These are phyloP conservation scores for Pestalotiopsis sp. DNA, from an alignment of 2,329 filamentous ascomycete species.

Conservation along the genomic window DNA sequence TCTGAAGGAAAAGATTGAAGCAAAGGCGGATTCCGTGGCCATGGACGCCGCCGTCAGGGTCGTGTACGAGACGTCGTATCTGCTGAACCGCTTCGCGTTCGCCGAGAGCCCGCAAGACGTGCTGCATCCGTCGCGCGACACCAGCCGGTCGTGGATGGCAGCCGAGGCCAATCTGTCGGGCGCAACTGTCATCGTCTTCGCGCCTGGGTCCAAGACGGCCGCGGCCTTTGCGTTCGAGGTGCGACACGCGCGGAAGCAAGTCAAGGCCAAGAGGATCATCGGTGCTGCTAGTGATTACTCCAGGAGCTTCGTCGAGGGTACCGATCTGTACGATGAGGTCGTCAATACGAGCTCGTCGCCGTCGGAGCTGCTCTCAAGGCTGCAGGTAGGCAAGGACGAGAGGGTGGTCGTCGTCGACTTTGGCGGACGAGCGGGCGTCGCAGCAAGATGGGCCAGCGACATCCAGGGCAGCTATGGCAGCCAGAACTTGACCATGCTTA, in stretches of 20 bases:
- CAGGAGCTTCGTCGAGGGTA: conserved; percentile 25
- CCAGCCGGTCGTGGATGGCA: conserved; percentile 25
- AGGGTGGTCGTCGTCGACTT: conserved; percentile 31
- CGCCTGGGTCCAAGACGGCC: conserved; percentile 31
- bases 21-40: conserved; percentile 21
- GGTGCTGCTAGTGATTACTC: conserved; percentile 28
- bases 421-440: conserved; percentile 27
- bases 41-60: conserved; percentile 27
- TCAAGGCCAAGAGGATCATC: conserved; percentile 22
- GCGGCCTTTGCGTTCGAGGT: conserved; percentile 24
- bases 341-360: conserved; percentile 22
- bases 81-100: conserved; percentile 36
- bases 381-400: conserved; percentile 1
- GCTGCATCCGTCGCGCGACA: conserved; percentile 20
- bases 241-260: conserved; percentile 5
- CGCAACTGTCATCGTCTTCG: conserved; percentile 35
- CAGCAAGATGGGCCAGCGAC: conserved; percentile 21
- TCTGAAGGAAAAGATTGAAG: conserved; percentile 18
- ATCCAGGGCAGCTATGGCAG: conserved; percentile 13
- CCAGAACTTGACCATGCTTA: conserved; percentile 16
- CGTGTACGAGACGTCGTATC: conserved; percentile 32
- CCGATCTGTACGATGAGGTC: conserved; percentile 26
- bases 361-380: conserved; percentile 10
- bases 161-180: conserved; percentile 34
- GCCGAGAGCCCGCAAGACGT: conserved; percentile 22